Base-by-base conservation (phyloP, 2,329 filamentous ascomycete species). In the Aspergillus novofumigatus region DNA sequence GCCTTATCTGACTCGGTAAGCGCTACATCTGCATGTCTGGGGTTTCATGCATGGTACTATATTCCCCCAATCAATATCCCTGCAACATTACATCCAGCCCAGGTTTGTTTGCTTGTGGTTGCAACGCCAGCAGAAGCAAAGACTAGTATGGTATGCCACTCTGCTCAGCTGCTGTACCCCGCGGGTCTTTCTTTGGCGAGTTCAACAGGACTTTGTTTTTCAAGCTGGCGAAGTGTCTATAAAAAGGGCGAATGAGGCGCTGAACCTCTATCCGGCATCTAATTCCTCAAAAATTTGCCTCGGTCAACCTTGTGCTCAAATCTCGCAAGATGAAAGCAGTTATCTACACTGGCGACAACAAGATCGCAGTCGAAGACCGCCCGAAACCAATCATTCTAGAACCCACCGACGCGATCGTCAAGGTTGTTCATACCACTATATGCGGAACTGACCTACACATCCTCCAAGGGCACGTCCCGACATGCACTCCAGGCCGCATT, bases 391-490 rank as follows among this genome's bases (percentile, higher is more conserved):
- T 58, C n/a, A 62, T 81, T 14, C 50, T 62, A 4, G 59, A 67
- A 4, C 69, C 78, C 1, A 76, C 75, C 1, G 80, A 82, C 58
- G 78, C 79, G 20, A 73, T 83, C 32, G 68, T 83, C 57, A 78
- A 75, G 49, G 54, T 81, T 42, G 68, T 70, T 20, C 74, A 79
- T 52, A 77, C 78, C 0, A 79, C 78, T n/a, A 80, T 81, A 56
- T 83, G 81, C 63, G 80, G 80, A 21, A 78, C 78, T 0, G 81
- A 84, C 63, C 67, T 83, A 21, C 82, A 84, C 63, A 84, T 84
- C 54, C 66, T 75, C 42, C 78, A 79, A 54, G 82, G 81, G 21
- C 72, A 83, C 62, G 81, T 84, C 0, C 74, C 81, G 0, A 78
- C 77, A 1, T 78, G 75, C 54, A 62, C 69, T 2, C 68, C 74